Base-by-base conservation (phyloP, 371 early-diverging fungal genomes). In the Massospora cicadina region DNA sequence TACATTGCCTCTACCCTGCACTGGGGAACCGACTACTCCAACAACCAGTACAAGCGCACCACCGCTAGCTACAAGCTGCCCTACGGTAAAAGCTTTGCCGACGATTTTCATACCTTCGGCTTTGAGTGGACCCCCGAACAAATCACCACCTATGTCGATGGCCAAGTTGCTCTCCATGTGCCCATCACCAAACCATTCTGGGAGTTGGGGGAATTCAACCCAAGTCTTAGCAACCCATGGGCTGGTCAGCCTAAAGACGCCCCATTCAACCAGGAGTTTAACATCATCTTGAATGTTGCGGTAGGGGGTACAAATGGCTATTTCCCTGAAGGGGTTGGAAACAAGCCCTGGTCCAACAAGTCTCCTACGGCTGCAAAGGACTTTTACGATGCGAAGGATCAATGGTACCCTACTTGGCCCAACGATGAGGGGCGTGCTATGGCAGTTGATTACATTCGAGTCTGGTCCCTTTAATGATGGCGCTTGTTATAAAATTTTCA, bases 221-320 rank as follows among this genome's bases (percentile, higher is more conserved):
- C 69, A 1, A 70, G 75, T 70, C 68, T 76, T 10, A 72, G 71
- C 64, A 80, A 83, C 67, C 77, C 79, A 2, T 82, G 84, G 82
- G 70, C 67, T 26, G 72, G 67, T 28, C 10, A 33, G 2, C 75
- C 77, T n/a, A 76, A 77, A 28, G 66, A 75, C 2, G 80, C 85
- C 5, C 83, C 83, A 0, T 85, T 85, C 67, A 83, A 85, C 65
- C 76, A 81, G 68, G 81, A 81, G 55, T 81, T 83, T 58, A 79
- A 78, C 60, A 33, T 83, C 55, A 78, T 84, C 29, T 65, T 87
- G 65, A 85, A 87, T 64, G 78, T 87, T 1, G 85, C 87, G 7
- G 83, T 84, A 1, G 85, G 84, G 29, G 85, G 84, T 10, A 77
- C 78, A 2, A 77, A 76, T 59, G 83, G 78, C 0, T 85, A 76